A percentile compares a stretch with the other conserved stretches of the same genome.
Conservation (phyloP, 2,329 filamentous ascomycete species). For the Fusarium acutatum region DNA sequence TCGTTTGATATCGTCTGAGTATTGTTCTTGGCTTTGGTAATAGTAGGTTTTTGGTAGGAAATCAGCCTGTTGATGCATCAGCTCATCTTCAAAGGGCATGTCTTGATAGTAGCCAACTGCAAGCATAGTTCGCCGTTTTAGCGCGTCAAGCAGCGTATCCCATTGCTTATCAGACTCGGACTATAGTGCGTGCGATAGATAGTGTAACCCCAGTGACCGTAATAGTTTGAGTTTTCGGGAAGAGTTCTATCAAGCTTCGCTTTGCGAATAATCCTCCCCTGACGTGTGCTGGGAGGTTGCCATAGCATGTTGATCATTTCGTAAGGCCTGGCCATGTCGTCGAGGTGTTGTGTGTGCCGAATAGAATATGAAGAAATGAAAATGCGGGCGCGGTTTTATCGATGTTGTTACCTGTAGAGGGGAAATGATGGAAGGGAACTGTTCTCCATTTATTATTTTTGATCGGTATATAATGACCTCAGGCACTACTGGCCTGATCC, state of each 20-base stretch:
- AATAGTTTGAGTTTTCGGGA: slow-evolving; percentile 7
- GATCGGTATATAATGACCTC: too few relatives aligned
- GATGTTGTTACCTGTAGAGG: neutral
- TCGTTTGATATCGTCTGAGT: neutral
- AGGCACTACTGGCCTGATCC: too few relatives aligned
- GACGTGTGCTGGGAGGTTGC: neutral
- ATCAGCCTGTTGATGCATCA: neutral
- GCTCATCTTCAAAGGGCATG: neutral
- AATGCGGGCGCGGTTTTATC: neutral
- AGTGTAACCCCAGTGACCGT: slow-evolving; percentile 5
- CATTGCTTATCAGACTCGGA: neutral
- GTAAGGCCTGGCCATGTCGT: neutral
- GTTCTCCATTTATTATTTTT: too few relatives aligned
- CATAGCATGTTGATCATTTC: neutral
- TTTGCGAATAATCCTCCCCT: accelerated
- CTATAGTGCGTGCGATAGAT: slow-evolving; percentile 19
- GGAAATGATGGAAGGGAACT: neutral
- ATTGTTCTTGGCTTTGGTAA: neutral
- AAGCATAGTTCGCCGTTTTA: neutral
- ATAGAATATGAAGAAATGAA: accelerated
- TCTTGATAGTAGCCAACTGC: neutral
- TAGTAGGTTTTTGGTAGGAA: neutral
- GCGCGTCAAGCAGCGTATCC: neutral
- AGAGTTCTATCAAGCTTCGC: neutral
- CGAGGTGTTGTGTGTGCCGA: neutral